Conservation (phyloP, 345 rosid species). For the Eucalyptus curtisii region DNA sequence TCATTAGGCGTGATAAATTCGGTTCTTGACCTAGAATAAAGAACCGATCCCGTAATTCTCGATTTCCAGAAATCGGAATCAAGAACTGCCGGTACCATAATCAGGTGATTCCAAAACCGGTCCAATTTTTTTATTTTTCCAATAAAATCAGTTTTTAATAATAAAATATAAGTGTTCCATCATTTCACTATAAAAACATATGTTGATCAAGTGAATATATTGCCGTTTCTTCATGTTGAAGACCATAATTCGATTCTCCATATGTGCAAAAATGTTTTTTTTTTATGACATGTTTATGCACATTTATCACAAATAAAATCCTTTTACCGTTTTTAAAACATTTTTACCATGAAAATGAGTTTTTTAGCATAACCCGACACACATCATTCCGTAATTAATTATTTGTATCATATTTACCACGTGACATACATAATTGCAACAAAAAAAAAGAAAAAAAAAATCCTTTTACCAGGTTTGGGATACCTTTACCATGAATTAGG, state of each 20-base stretch:
- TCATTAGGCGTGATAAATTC: no score
- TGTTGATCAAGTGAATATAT: background rate
- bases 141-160: no score
- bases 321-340: background rate
- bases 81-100: no score
- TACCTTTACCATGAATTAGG: background rate
- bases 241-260: background rate
- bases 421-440: no score
- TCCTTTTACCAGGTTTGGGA: background rate
- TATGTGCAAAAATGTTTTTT: background rate
- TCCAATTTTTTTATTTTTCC: no score
- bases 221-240: background rate
- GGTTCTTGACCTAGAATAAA: no score
- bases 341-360: background rate
- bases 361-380: background rate
- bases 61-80: no score
- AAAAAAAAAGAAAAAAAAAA: background rate
- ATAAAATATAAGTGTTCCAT: no score
- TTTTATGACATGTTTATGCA: background rate
- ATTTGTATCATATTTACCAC: background rate
- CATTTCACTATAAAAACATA: background rate
- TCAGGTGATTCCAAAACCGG: fast-evolving
- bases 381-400: background rate
- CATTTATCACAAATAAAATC: background rate
- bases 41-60: no score